A percentile compares a stretch with the other conserved stretches of the same genome.
These are phyloP conservation scores for Xylaria hypoxylon DNA, from an alignment of 2,329 filamentous ascomycete species.

Conservation along the genomic window DNA sequence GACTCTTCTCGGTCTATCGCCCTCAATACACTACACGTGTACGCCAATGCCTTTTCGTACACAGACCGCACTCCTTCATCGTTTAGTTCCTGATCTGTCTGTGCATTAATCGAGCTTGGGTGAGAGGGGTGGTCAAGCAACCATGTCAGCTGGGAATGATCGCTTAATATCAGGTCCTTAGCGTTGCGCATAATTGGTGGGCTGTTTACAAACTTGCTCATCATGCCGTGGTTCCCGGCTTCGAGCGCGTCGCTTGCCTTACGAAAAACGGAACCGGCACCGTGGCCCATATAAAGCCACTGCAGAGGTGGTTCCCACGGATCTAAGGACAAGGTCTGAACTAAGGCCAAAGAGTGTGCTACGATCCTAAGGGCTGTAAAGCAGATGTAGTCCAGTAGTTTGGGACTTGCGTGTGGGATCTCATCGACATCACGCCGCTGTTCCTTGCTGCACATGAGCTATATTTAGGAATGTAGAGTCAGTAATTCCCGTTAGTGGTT, in stretches of 20 bases:
- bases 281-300: conserved; percentile 53
- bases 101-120: conserved; percentile 42
- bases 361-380: conserved; percentile 53
- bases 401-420: conserved; percentile 41
- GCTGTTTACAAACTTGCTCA: conserved; percentile 47
- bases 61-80: conserved; percentile 46
- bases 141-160: conserved; percentile 51
- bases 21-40: conserved; percentile 51
- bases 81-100: conserved; percentile 49
- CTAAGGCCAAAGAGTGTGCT: conserved; percentile 53
- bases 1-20: conserved; percentile 49
- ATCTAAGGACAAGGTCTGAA: conserved; percentile 53
- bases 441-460: conserved; percentile 52
- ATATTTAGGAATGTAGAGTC: too few relatives aligned
- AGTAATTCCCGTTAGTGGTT: too few relatives aligned
- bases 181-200: conserved; percentile 49
- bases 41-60: conserved; percentile 52
- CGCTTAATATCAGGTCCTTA: conserved; percentile 49
- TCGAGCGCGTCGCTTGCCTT: conserved; percentile 45
- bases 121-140: conserved; percentile 51
- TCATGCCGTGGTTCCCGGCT: conserved; percentile 41
- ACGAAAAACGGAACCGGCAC: conserved; percentile 51
- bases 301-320: conserved; percentile 56
- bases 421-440: conserved; percentile 53
- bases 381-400: conserved; percentile 53